A percentile compares a stretch with the other conserved stretches of the same genome.
phyloP scores from a whole-genome alignment of 2,329 filamentous ascomycete genomes.

The Stemphylium vesicarium region DNA sequence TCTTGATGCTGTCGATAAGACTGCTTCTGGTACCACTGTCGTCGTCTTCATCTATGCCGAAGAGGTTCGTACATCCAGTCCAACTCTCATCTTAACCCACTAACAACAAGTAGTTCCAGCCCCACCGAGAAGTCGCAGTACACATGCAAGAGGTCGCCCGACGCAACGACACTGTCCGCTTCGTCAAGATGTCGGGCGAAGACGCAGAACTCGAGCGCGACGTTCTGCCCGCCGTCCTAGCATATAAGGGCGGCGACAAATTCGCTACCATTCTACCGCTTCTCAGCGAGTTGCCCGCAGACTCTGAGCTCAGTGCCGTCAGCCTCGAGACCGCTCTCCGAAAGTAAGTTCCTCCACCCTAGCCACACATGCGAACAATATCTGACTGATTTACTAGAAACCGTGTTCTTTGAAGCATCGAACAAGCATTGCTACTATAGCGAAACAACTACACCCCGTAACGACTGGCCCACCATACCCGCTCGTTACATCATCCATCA shows the following conservation, averaged over 20 bases:
- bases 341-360: constrained; percentile 40
- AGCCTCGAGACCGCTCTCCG: constrained; percentile 65
- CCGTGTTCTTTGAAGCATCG: constrained; percentile 33
- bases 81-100: background rate
- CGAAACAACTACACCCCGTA: no score
- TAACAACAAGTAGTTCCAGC: constrained; percentile 66
- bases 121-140: constrained; percentile 78
- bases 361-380: constrained; percentile 12
- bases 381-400: constrained; percentile 35
- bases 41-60: constrained; percentile 79
- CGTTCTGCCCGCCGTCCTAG: constrained; percentile 84
- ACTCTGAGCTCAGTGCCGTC: constrained; percentile 57
- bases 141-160: constrained; percentile 78
- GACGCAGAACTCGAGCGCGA: constrained; percentile 95
- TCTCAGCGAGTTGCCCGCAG: constrained; percentile 79
- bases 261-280: constrained; percentile 89
- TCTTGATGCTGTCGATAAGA: constrained; percentile 94
- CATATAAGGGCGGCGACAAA: constrained; percentile 87
- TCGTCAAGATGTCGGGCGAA: constrained; percentile 88
- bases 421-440: no score
- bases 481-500: no score
- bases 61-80: background rate
- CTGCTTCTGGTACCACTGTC: constrained; percentile 78
- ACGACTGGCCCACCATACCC: no score
- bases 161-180: constrained; percentile 74